Percentiles rank a stretch among this genome's conserved stretches.
These are phyloP conservation scores for Oligophagozyma castellii DNA, from an alignment of 1,139 yeast genomes.

Conservation along the genomic window DNA sequence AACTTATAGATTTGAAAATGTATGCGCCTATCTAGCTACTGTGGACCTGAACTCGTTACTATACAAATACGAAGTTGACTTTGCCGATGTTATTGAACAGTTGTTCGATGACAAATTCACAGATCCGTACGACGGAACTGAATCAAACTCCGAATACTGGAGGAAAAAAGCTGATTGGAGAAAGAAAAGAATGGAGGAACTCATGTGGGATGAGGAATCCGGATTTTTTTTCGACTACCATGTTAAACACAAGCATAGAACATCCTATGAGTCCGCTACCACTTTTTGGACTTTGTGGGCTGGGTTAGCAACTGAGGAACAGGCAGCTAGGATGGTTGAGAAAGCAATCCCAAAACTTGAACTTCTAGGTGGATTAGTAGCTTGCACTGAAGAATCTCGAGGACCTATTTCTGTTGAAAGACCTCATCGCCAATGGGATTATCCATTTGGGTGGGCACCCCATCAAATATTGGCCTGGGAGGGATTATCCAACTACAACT, in stretches of 20 bases:
- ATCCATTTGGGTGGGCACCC: constrained; percentile 98
- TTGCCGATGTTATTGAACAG: constrained; percentile 47
- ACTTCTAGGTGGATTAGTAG: constrained; percentile 76
- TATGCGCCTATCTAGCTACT: constrained; percentile 81
- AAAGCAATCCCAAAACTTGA: constrained; percentile 62
- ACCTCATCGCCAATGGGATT: constrained; percentile 96
- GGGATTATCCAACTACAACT: constrained; percentile 69
- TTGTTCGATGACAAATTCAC: constrained; percentile 40
- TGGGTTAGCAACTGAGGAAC: constrained; percentile 55
- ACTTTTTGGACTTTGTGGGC: constrained; percentile 92
- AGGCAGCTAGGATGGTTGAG: constrained; percentile 51
- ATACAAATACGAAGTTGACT: constrained; percentile 83
- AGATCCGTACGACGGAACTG: constrained; percentile 5
- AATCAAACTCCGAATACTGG: constrained; percentile 33
- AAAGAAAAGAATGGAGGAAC: constrained; percentile 44
- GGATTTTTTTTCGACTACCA: constrained; percentile 82
- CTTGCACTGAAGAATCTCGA: constrained; percentile 68
- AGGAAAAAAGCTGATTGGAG: constrained; percentile 39
- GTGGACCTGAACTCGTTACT: constrained; percentile 78
- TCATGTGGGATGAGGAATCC: constrained; percentile 72
- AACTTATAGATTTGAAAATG: constrained; percentile 77
- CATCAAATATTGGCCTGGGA: constrained; percentile 94
- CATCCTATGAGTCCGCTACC: constrained; percentile 75
- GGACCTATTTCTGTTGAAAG: constrained; percentile 57
- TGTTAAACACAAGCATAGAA: constrained; percentile 40